Base-by-base conservation (phyloP, 2,329 filamentous ascomycete genomes). In the Phialemoniopsis sp. region DNA sequence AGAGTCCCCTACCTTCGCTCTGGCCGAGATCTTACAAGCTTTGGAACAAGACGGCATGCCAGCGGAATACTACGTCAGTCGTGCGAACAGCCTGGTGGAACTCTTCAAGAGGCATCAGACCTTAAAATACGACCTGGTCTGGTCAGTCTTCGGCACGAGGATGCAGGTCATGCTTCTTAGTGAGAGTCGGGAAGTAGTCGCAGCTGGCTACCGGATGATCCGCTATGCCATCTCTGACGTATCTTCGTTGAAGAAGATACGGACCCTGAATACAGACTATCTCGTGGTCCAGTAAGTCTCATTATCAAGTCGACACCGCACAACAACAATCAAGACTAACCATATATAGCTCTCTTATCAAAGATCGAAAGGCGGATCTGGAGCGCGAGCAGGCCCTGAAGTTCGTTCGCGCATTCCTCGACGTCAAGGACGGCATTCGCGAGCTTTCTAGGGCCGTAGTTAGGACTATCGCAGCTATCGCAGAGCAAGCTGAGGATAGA, bases 351-450 rank as follows among this genome's bases (percentile, higher is more conserved):
- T 97, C 93, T 1, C 70, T 98, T 28, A 89, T 94, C 48, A 97
- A 97, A 58, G 93, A 97, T 59, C 85, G 87, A 55, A 97, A 96
- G 61, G 88, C 91, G n/a, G 90, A 91, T 51, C 87, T 98, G 14
- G 93, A 98, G 66, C 80, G 94, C 39, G 93, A 98, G 61, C 93
- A 98, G 63, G 93, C 93, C 12, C 70, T 98, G 53, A 98, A 98
- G 59, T 96, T 98, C 58, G 84, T 97, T 18, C 81, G 93, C 43
- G 88, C 90, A 9, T 98, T 98, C 55, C 70, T 98, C 3, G 93
- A 98, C 57, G 89, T 97, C 47, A 96, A 96, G 57, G 88, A 89
- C 46, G 93, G 93, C 10, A 83, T 94, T 8, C 77, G 80, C 46
- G 91, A 98, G 58, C 77, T 98, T 29, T 94, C 93, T 2, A 78